phyloP scores from a whole-genome alignment of 129 eudicot species.

The Artemisia annua region DNA sequence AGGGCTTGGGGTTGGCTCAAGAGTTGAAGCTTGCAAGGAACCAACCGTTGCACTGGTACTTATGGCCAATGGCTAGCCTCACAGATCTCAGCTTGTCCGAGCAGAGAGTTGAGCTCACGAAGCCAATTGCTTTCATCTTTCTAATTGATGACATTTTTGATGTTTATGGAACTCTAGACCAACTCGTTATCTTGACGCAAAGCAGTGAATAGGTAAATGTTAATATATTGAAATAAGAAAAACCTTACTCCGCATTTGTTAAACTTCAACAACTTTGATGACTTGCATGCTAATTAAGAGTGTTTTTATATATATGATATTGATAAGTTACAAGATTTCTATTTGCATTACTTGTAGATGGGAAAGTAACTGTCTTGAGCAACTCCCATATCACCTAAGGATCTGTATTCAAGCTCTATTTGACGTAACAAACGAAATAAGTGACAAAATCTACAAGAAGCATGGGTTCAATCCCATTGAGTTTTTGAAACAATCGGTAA shows the following conservation, averaged over 20 bases:
- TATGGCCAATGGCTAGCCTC: conserved; percentile 67
- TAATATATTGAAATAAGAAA: background rate
- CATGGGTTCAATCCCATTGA: conserved; percentile 49
- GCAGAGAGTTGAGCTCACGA: conserved; percentile 51
- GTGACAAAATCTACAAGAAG: conserved; percentile 27
- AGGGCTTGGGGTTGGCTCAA: conserved; percentile 39
- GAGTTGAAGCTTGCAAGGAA: conserved; percentile 53
- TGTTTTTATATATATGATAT: background rate
- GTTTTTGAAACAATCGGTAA: conserved; percentile 31
- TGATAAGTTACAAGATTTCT: background rate
- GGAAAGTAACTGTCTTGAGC: conserved; percentile 42
- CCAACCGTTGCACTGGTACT: conserved; percentile 70
- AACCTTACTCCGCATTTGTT: background rate
- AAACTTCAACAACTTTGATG: background rate
- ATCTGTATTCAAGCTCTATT: conserved; percentile 49
- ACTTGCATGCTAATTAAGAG: background rate
- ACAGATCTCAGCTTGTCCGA: conserved; percentile 39
- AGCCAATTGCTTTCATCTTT: conserved; percentile 53
- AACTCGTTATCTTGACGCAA: conserved; percentile 55
- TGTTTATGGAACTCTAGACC: conserved; percentile 53
- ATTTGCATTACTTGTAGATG: conserved; percentile 39
- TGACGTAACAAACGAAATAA: conserved; percentile 41
- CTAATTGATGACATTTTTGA: conserved; percentile 73
- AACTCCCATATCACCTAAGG: conserved; percentile 53
- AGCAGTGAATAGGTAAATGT: conserved; percentile 49